phyloP scores from a whole-genome alignment of 139 green algal genomes.

The Bryopsis sp. region DNA sequence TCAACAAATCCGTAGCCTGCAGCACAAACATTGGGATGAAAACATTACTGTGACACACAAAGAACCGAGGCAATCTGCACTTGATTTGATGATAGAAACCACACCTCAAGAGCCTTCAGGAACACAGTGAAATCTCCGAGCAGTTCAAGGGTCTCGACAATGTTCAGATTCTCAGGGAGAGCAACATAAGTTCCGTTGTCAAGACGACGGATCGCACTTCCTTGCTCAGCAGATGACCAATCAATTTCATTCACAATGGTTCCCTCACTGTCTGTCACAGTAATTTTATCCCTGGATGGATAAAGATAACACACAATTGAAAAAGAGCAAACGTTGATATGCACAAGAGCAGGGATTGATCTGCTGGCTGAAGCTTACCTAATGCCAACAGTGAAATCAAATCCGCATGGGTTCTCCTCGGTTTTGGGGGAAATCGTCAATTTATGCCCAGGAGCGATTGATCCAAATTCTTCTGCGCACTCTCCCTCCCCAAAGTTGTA shows the following conservation, averaged over 20 bases:
- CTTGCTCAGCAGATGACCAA: conserved; percentile 2
- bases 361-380: too few species aligned
- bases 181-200: neutral
- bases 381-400: conserved; percentile 14
- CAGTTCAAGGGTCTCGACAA: conserved; percentile 35
- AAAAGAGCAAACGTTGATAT: too few species aligned
- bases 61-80: too few species aligned
- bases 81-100: too few species aligned
- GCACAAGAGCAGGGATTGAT: too few species aligned
- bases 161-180: conserved; percentile 20
- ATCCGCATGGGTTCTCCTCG: conserved; percentile 9
- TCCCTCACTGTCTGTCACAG: neutral
- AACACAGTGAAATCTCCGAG: conserved; percentile 37
- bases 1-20: conserved; percentile 29
- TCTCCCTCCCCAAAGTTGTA: neutral
- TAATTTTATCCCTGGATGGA: conserved; percentile 15
- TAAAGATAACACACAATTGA: too few species aligned
- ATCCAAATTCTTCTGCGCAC: neutral
- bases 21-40: too few species aligned
- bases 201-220: neutral
- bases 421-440: neutral
- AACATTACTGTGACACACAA: too few species aligned
- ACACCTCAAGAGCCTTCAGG: conserved; percentile 41
- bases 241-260: neutral
- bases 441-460: neutral